Conservation (phyloP, 2,329 filamentous ascomycete species). For the Ceratocystis harringtonii region DNA sequence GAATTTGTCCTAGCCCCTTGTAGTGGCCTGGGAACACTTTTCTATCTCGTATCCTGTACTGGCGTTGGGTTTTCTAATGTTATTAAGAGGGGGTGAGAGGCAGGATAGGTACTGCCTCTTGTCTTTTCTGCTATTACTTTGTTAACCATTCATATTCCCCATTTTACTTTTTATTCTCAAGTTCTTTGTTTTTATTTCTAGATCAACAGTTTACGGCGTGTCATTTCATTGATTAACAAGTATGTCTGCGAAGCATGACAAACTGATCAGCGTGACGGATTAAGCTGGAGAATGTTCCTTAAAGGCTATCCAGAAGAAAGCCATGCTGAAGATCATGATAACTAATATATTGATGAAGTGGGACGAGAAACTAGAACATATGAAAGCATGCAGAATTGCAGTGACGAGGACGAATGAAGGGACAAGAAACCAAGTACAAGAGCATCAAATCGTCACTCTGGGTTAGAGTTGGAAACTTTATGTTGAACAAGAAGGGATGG, state of each 20-base stretch:
- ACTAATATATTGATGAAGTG: background rate
- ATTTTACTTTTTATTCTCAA: slow-evolving; percentile 11
- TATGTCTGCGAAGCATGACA: no score
- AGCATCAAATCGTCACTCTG: background rate
- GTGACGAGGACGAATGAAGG: background rate
- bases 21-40: slow-evolving; percentile 5
- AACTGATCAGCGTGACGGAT: no score
- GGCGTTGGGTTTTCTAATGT: slow-evolving; percentile 17
- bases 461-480: background rate
- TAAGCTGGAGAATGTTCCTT: no score
- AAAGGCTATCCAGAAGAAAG: background rate
- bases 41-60: slow-evolving; percentile 16
- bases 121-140: slow-evolving; percentile 17
- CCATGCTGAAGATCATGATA: background rate
- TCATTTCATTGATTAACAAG: slow-evolving; percentile 23
- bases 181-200: slow-evolving; percentile 4
- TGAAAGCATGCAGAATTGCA: background rate
- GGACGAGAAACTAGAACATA: background rate
- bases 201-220: slow-evolving; percentile 11
- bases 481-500: no score
- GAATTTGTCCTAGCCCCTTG: slow-evolving; percentile 14
- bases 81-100: slow-evolving; percentile 10
- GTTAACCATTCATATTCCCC: slow-evolving; percentile 17
- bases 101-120: slow-evolving; percentile 10
- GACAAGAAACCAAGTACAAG: background rate